Conservation (phyloP, 768 basidiomycete species). For the Chalciporus chontae region DNA sequence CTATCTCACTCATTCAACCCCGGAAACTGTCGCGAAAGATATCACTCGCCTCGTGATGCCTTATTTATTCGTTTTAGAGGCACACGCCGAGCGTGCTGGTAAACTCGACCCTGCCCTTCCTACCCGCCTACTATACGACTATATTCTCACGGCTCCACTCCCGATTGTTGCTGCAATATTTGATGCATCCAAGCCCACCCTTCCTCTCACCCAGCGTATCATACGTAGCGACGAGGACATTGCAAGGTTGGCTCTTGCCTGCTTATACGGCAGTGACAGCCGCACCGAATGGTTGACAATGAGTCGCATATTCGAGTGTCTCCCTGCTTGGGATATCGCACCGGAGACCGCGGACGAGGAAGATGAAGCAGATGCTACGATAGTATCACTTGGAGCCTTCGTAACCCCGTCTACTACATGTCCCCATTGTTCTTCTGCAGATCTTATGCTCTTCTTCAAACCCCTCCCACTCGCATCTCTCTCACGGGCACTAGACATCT, state of each 20-base stretch:
- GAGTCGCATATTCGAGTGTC: conserved; percentile 92
- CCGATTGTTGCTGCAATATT: conserved; percentile 72
- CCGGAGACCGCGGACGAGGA: conserved; percentile 56
- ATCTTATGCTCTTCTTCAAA: conserved; percentile 78
- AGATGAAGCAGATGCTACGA: conserved; percentile 79
- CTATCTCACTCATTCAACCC: conserved; percentile 72
- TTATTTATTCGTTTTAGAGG: conserved; percentile 89
- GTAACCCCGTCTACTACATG: conserved; percentile 69
- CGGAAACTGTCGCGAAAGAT: conserved; percentile 60
- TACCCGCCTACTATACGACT: conserved; percentile 64
- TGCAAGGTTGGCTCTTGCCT: conserved; percentile 81
- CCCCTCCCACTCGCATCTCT: conserved; percentile 71
- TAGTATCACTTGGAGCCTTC: conserved; percentile 75
- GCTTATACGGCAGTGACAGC: conserved; percentile 78
- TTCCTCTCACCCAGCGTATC: conserved; percentile 65
- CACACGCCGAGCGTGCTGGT: conserved; percentile 79
- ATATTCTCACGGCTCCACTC: conserved; percentile 65
- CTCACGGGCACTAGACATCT: conserved; percentile 81
- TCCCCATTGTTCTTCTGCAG: conserved; percentile 54
- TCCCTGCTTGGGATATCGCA: conserved; percentile 82
- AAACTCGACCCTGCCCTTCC: conserved; percentile 64
- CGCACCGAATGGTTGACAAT: conserved; percentile 76
- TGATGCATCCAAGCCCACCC: conserved; percentile 88
- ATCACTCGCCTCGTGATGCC: conserved; percentile 81
- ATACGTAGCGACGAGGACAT: conserved; percentile 81